Evolutionary conservation across 768 basidiomycete species (phyloP).

Genomic region (Jaapia argillacea): DNA sequence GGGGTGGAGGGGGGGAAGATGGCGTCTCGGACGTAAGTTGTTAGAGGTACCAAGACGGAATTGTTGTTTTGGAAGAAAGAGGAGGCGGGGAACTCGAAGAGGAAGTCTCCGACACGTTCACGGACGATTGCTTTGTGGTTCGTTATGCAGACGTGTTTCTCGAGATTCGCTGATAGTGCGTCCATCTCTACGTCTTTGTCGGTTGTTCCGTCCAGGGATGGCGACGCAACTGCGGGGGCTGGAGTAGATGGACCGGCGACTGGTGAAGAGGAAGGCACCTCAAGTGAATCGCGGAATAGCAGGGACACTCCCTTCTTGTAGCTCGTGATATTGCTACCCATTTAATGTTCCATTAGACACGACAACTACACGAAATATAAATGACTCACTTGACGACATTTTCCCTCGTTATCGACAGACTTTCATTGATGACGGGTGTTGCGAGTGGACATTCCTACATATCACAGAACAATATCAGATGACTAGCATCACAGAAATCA

Average conservation of each 20-base stretch:
- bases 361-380: neutral
- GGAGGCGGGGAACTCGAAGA: slow-evolving; percentile 80
- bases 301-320: slow-evolving; percentile 88
- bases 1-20: slow-evolving; percentile 34
- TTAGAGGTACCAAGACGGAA: slow-evolving; percentile 75
- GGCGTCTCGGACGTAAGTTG: slow-evolving; percentile 71
- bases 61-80: slow-evolving; percentile 99
- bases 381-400: slow-evolving; percentile 54
- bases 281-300: slow-evolving; percentile 79
- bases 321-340: slow-evolving; percentile 55
- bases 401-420: slow-evolving; percentile 48
- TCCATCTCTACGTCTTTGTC: slow-evolving; percentile 22
- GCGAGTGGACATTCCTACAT: slow-evolving; percentile 89
- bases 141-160: slow-evolving; percentile 71
- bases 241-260: slow-evolving; percentile 7
- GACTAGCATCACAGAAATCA: too few relatives aligned
- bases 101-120: slow-evolving; percentile 69
- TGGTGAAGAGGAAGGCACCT: slow-evolving; percentile 10
- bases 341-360: neutral
- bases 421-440: slow-evolving; percentile 67
- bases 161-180: slow-evolving; percentile 27
- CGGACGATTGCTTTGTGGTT: slow-evolving; percentile 74
- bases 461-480: neutral
- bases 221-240: slow-evolving; percentile 15
- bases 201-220: slow-evolving; percentile 4